Base-by-base conservation (phyloP, 1,284 basidiomycete species). In the Cryptococcus floricola region DNA sequence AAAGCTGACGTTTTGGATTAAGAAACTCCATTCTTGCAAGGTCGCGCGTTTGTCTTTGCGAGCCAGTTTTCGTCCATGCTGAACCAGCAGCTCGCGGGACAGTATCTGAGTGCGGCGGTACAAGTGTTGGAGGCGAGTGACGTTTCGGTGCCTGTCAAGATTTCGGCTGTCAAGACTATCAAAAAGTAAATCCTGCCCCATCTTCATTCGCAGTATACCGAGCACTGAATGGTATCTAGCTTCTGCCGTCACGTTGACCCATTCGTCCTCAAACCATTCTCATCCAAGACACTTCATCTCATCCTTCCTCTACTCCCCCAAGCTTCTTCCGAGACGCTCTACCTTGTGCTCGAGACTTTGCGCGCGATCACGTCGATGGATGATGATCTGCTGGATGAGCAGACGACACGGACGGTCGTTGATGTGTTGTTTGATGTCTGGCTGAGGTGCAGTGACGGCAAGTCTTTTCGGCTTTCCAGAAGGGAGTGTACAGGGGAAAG, bases 11-110 rank as follows among this genome's bases (percentile, higher is more conserved):
- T 10, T 42, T 25, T 27, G 10, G 31, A n/a, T 23, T 7, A 58
- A 91, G 91, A 89, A 14, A 83, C 81, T 52, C 89, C 91, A 0
- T 97, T 97, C 82, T 77, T 98, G 48, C 93, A 96, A 76, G 96
- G 95, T 9, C 83, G 95, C 54, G 89, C 87, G 2, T 96, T 98
- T 61, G 90, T 98, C 41, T 95, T 98, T 68, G 91, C 92, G 0
- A 92, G 90, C 66, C 88, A 94, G 71, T 97, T 86, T 67, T 84
- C 90, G 0, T 84, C 85, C 57, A 76, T 87, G 4, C 80, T 98
- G 8, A 87, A 91, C 0, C 65, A 81, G 2, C 80, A 85, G 53
- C 80, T 92, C 43, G 85, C 87, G 2, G 83, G 83, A 1, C 89
- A 91, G 68, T 97, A 97, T 70, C 81, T 98, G 37, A 84, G 87